Evolutionary conservation across 495 filamentous ascomycete species (phyloP).

Genomic region (Penicillium cosmopolitanum): DNA sequence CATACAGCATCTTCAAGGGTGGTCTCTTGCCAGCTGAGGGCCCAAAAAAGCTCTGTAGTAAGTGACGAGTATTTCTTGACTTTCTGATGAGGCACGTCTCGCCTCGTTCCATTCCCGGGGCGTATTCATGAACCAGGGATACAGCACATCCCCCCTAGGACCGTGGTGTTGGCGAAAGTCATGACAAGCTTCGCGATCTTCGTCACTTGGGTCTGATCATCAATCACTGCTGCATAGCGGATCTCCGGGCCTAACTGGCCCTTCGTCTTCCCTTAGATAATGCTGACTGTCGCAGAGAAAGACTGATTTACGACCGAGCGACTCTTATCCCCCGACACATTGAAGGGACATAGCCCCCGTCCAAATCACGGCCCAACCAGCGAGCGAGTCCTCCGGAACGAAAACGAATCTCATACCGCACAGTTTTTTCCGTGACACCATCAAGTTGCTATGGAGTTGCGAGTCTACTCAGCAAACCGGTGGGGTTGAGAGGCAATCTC

Average conservation of each 20-base stretch:
- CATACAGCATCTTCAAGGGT: too few species aligned
- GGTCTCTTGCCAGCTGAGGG: too few species aligned
- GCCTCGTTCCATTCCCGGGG: neutral
- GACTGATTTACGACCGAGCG: too few species aligned
- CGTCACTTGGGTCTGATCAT: neutral
- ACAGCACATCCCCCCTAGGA: neutral
- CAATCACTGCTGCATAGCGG: too few species aligned
- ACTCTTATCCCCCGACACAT: too few species aligned
- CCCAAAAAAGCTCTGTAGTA: too few species aligned
- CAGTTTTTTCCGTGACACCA: neutral
- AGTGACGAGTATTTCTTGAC: too few species aligned
- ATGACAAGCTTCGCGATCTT: neutral
- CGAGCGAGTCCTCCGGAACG: neutral
- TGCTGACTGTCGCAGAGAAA: too few species aligned
- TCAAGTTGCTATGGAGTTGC: neutral
- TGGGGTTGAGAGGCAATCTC: neutral
- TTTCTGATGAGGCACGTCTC: neutral
- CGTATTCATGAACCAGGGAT: neutral
- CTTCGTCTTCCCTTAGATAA: too few species aligned
- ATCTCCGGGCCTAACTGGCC: too few species aligned
- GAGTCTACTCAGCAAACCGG: neutral
- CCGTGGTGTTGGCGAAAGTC: neutral
- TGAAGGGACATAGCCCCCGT: neutral
- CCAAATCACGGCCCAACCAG: neutral
- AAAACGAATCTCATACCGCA: neutral